Evolutionary conservation across 2,329 filamentous ascomycete genomes (phyloP).

Genomic region (Talaromyces piceae): DNA sequence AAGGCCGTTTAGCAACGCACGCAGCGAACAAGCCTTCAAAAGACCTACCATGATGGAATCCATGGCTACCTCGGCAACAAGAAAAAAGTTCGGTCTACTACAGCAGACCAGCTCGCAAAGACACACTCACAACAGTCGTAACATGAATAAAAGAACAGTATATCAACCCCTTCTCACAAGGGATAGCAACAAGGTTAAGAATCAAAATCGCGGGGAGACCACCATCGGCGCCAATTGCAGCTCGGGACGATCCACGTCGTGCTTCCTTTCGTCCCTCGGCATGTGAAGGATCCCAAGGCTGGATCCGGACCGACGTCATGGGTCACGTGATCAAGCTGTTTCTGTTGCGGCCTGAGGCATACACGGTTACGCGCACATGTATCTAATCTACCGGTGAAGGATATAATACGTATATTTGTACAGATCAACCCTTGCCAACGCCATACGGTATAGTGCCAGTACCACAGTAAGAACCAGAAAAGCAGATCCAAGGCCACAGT

Average conservation of each 20-base stretch:
- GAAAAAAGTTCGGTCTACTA: neutral
- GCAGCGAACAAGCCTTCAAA: neutral
- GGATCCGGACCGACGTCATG: slow-evolving; percentile 5
- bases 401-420: neutral
- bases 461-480: neutral
- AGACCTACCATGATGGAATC: slow-evolving; percentile 7
- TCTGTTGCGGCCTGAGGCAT: neutral
- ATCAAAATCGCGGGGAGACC: neutral
- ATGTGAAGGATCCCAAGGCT: slow-evolving; percentile 7
- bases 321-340: slow-evolving; percentile 4
- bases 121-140: neutral
- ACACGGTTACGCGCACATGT: neutral
- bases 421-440: slow-evolving; percentile 6
- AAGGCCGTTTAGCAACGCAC: neutral
- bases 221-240: neutral
- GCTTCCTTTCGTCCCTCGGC: slow-evolving; percentile 4
- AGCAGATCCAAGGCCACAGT: neutral
- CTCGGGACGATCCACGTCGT: neutral
- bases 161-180: neutral
- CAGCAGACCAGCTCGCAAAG: neutral
- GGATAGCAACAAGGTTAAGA: neutral
- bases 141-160: neutral
- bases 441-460: slow-evolving; percentile 1
- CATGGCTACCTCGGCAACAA: slow-evolving; percentile 3
- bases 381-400: too few relatives aligned